phyloP scores from a whole-genome alignment of 1,139 yeast species.

The Debaryomycetaceae sp. region DNA sequence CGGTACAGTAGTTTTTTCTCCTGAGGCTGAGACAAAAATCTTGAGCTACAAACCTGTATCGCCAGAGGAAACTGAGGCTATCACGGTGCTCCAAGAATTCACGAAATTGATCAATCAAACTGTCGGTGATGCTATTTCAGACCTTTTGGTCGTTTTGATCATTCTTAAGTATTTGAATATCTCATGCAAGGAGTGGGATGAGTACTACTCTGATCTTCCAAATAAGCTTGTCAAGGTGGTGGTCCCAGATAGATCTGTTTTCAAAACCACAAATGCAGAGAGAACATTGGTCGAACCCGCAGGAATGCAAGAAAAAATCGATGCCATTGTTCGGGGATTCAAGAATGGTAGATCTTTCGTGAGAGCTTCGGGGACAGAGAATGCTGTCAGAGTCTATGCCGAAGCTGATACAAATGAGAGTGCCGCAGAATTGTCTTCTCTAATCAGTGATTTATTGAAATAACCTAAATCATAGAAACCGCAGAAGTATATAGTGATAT shows the following conservation, averaged over 20 bases:
- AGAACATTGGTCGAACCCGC: constrained; percentile 71
- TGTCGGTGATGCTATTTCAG: constrained; percentile 96
- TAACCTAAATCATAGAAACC: constrained; percentile 5
- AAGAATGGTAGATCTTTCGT: constrained; percentile 81
- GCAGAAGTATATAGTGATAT: not conserved
- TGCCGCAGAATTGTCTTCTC: constrained; percentile 29
- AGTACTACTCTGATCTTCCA: constrained; percentile 78
- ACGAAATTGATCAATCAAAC: constrained; percentile 85
- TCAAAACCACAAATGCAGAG: constrained; percentile 89
- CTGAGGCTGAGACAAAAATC: constrained; percentile 44
- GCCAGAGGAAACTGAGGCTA: constrained; percentile 35
- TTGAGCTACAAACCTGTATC: constrained; percentile 20
- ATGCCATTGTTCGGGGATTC: constrained; percentile 56
- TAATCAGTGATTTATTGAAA: constrained; percentile 32
- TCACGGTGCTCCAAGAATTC: constrained; percentile 52
- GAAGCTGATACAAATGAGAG: constrained; percentile 60
- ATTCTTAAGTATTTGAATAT: constrained; percentile 55
- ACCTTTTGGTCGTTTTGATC: constrained; percentile 71
- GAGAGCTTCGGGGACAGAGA: constrained; percentile 97
- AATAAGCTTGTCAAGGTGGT: constrained; percentile 76
- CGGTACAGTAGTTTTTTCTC: constrained; percentile 86
- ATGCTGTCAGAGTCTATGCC: constrained; percentile 93
- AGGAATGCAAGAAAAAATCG: constrained; percentile 75
- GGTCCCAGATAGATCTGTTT: constrained; percentile 76
- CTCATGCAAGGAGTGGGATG: constrained; percentile 71